Base-by-base conservation (phyloP, 1,139 yeast species). In the Magnusiomyces fungicola region DNA sequence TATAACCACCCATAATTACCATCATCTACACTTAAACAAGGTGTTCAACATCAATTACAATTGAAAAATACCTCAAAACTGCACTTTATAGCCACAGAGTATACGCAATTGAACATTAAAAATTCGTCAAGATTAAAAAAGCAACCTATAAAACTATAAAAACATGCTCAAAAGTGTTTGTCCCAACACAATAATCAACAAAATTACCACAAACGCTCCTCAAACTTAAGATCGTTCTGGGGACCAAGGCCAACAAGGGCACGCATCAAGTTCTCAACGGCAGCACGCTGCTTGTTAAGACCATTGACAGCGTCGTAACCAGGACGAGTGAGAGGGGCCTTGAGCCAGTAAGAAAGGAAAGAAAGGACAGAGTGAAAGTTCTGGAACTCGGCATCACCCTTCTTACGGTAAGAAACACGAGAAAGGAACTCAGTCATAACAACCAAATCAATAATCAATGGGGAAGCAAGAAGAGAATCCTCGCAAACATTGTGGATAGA, bases 401-500 rank as follows among this genome's bases (percentile, higher is more conserved):
- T 62, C 65, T 79, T 80, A 68, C 78, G 82, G 76, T 88, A 89
- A 51, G 80, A 74, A 56, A 90, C 92, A 69, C 97, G 81, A 48
- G 90, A 79, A 64, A 88, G 76, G 70, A 90, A 88, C 70, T 90
- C 97, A 51, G 95, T 74, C 78, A 89, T 83, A 47, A 90, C 83
- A 49, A 88, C 87, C 69, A 90, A 76, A 68, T 90, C 97, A 61
- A 90, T 83, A 67, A 90, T 90, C 69, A 90, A 76, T 48, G 97
- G 97, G 24, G 97, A 85, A 32, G 97, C 97, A 67, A 90, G 77
- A 61, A 90, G 75, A 3, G 97, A 89, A 69, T 90, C 97, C 71
- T 90, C 97, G 70, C 97, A 90, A 39, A 90, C 96, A 66, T 90
- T 90, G 73, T 89, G 96, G 64, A 90, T 84, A 50, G 94, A 81